A percentile compares a stretch with the other conserved stretches of the same genome.
Evolutionary conservation across 495 filamentous ascomycete genomes (phyloP).

Genomic region (Neurospora cerealis): DNA sequence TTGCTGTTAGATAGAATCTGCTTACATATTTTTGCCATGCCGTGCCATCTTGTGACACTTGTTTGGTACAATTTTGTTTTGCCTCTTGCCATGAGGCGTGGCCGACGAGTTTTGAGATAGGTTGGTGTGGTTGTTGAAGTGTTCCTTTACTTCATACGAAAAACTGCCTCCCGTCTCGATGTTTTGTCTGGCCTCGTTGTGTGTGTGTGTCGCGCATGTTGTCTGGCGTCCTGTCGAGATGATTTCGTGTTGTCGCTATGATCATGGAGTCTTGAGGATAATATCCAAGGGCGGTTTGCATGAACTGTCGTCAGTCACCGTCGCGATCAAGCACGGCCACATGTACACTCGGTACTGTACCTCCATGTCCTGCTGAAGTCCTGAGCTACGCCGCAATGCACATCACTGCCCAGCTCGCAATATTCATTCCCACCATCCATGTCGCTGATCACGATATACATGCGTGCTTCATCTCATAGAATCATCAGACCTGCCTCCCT

Average conservation of each 20-base stretch:
- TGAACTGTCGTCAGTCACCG: neutral
- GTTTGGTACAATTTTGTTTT: no score
- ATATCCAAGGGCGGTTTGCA: neutral
- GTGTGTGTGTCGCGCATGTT: no score
- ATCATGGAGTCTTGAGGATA: neutral
- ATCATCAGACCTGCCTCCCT: neutral
- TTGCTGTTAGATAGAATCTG: constrained; percentile 45
- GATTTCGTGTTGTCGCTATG: neutral
- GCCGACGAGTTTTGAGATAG: no score
- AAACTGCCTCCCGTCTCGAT: no score
- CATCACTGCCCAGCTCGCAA: neutral
- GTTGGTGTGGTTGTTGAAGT: neutral
- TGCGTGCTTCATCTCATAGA: neutral
- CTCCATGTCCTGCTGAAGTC: neutral
- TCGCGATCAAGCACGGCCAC: neutral
- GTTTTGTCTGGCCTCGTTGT: no score
- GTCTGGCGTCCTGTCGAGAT: neutral
- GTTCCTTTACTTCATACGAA: neutral
- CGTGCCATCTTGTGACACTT: neutral
- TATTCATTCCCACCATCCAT: neutral
- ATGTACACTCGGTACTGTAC: neutral
- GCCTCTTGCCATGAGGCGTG: no score
- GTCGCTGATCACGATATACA: neutral
- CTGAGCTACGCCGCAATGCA: neutral
- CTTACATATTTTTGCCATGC: constrained; percentile 22